These are phyloP conservation scores for Massariosphaeria phaeospora DNA, from an alignment of 495 filamentous ascomycete genomes.

Conservation along the genomic window DNA sequence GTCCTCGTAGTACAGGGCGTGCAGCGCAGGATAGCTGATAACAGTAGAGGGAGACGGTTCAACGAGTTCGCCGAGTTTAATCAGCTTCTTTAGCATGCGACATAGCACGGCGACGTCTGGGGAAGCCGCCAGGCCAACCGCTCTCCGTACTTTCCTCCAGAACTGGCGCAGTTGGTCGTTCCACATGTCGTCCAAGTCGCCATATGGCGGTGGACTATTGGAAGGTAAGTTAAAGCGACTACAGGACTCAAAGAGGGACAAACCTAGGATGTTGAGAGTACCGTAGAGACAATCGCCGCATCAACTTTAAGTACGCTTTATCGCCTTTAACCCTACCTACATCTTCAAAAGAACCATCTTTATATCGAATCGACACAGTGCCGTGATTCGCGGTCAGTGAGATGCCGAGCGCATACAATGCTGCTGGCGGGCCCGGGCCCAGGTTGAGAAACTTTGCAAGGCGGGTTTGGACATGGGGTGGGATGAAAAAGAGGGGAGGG, in stretches of 20 bases:
- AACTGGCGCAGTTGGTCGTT: neutral
- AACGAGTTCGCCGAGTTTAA: neutral
- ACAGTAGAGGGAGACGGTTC: neutral
- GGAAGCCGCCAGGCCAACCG: neutral
- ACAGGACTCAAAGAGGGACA: neutral
- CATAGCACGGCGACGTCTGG: too few species aligned
- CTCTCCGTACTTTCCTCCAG: neutral
- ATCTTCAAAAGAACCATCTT: neutral
- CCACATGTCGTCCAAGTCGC: neutral
- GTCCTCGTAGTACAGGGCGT: neutral
- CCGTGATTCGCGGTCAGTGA: neutral
- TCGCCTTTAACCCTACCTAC: neutral
- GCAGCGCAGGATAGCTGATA: neutral
- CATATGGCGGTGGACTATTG: neutral
- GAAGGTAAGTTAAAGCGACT: neutral
- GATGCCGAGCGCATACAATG: neutral
- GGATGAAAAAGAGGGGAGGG: too few species aligned
- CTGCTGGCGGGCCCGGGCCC: neutral
- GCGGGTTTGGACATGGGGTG: too few species aligned
- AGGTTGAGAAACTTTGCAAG: too few species aligned
- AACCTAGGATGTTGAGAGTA: neutral
- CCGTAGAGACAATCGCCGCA: neutral
- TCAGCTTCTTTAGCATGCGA: neutral
- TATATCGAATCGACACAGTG: neutral
- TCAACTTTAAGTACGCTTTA: neutral